These are phyloP conservation scores for Hanseniaspora singularis DNA, from an alignment of 805 yeast species.

Conservation along the genomic window DNA sequence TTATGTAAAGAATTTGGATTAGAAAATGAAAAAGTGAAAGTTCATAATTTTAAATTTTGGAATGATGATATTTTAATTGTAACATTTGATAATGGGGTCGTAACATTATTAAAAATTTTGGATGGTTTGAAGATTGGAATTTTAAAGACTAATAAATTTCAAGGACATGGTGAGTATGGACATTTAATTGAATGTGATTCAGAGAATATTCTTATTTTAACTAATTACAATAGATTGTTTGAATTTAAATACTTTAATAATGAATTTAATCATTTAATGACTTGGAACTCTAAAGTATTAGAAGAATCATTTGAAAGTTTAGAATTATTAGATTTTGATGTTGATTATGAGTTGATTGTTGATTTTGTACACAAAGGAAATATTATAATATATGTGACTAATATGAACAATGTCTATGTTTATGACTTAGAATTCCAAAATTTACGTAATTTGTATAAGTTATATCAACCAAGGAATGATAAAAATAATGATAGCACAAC, in stretches of 20 bases:
- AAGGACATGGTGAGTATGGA: not conserved
- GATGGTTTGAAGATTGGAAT: not conserved
- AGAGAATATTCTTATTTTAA: conserved; percentile 1
- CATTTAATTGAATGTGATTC: not conserved
- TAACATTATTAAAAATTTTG: not conserved
- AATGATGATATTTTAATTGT: conserved; percentile 7
- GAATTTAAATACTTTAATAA: not conserved
- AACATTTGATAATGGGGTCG: not conserved
- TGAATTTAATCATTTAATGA: not conserved
- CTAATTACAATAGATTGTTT: not conserved
- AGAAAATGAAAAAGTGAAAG: no score
- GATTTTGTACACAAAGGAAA: not conserved
- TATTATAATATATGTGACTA: not conserved
- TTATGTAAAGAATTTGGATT: no score
- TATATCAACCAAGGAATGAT: conserved; percentile 8
- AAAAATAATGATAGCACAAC: no score
- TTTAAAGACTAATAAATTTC: not conserved
- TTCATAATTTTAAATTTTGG: conserved; percentile 8
- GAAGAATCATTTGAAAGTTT: conserved; percentile 1
- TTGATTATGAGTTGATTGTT: conserved; percentile 1
- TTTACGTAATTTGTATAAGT: not conserved
- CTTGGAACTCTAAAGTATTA: not conserved
- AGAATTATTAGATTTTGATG: not conserved
- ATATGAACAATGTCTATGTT: conserved; percentile 8
- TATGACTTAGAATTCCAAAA: conserved; percentile 1